Evolutionary conservation across 2,329 filamentous ascomycete species (phyloP).

Genomic region (Zasmidium cellare): DNA sequence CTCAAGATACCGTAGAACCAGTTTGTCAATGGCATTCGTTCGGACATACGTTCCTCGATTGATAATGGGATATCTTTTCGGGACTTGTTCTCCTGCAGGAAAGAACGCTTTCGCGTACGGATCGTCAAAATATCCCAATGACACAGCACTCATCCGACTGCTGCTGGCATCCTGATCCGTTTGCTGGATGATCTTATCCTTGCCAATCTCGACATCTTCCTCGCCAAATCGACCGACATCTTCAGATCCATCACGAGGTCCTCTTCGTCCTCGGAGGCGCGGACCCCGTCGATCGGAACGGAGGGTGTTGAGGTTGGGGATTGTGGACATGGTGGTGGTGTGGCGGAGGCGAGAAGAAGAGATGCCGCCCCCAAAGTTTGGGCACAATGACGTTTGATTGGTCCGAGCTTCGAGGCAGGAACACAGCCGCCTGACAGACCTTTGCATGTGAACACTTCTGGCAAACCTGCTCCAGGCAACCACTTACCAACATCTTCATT

Average conservation of each 20-base stretch:
- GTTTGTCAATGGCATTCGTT: slow-evolving; percentile 75
- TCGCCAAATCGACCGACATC: slow-evolving; percentile 20
- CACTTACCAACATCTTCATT: not conserved
- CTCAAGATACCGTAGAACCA: slow-evolving; percentile 71
- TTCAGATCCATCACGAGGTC: slow-evolving; percentile 41
- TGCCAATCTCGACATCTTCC: slow-evolving; percentile 41
- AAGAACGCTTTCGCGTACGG: slow-evolving; percentile 74
- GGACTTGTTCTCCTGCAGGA: slow-evolving; percentile 43
- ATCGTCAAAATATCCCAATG: slow-evolving; percentile 81
- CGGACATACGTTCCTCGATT: slow-evolving; percentile 96
- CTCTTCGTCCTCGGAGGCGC: slow-evolving; percentile 50
- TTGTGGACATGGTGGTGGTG: slow-evolving; percentile 42
- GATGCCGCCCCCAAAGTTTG: slow-evolving; percentile 3
- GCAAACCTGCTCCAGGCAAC: not conserved
- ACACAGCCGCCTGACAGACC: not conserved
- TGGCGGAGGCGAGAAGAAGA: not conserved
- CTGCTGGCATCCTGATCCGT: slow-evolving; percentile 91
- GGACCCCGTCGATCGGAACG: slow-evolving; percentile 50
- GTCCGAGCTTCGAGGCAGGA: not conserved
- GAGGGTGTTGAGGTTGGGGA: slow-evolving; percentile 74
- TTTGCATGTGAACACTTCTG: not conserved
- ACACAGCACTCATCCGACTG: slow-evolving; percentile 84
- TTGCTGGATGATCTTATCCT: slow-evolving; percentile 77
- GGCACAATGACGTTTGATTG: not conserved
- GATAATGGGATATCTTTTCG: slow-evolving; percentile 81